A percentile compares a stretch with the other conserved stretches of the same genome.
These are phyloP conservation scores for Phaffomyces opuntiae DNA, from an alignment of 805 yeast species.

Conservation along the genomic window DNA sequence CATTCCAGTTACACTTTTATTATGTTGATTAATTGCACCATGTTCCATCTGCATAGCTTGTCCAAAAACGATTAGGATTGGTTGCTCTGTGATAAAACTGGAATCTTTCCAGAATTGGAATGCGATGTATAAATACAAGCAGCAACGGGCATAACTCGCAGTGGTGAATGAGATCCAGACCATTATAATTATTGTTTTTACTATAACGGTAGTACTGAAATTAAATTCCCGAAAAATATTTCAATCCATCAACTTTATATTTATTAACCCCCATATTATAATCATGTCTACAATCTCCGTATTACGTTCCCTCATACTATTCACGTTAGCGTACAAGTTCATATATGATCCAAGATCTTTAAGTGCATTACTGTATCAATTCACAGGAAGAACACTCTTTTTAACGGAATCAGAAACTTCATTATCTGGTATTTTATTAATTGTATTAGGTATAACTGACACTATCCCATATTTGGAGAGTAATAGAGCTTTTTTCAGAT, in stretches of 20 bases:
- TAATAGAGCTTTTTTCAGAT: constrained; percentile 3
- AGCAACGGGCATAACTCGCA: constrained; percentile 40
- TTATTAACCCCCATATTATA: too few relatives aligned
- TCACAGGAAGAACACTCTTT: constrained; percentile 4
- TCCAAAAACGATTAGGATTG: constrained; percentile 45
- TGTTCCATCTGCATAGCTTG: constrained; percentile 48
- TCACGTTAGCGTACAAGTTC: constrained; percentile 2
- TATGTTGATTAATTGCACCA: constrained; percentile 31
- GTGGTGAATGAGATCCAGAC: constrained; percentile 44
- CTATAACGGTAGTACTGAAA: neutral
- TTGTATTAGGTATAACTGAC: constrained; percentile 4
- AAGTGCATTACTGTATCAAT: neutral
- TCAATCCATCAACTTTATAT: neutral
- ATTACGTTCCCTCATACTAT: constrained; percentile 1
- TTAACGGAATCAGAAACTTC: constrained; percentile 9
- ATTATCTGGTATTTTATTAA: constrained; percentile 4
- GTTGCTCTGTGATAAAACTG: constrained; percentile 33
- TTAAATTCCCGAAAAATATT: neutral
- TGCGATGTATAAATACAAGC: constrained; percentile 36
- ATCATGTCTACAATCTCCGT: neutral
- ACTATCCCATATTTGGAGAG: constrained; percentile 4
- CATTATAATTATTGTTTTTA: constrained; percentile 26
- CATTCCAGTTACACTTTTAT: constrained; percentile 20
- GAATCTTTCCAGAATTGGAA: constrained; percentile 45
- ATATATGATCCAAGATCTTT: constrained; percentile 1